phyloP scores from a whole-genome alignment of 2,329 filamentous ascomycete species.

The Epichloe glyceriae region DNA sequence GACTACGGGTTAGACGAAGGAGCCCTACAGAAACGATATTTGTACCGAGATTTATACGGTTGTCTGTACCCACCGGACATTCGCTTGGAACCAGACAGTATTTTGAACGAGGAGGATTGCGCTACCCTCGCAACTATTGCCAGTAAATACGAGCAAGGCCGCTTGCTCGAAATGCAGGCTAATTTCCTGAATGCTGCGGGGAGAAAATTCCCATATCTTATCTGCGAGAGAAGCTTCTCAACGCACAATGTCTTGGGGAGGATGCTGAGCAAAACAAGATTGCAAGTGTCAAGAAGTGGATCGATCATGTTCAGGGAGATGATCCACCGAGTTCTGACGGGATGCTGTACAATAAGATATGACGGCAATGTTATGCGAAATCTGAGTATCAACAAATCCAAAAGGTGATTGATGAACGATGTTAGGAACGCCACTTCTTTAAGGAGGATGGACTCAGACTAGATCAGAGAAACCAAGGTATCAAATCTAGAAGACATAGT shows the following conservation, averaged over 20 bases:
- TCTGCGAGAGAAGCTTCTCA: conserved; percentile 20
- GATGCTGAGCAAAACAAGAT: background rate
- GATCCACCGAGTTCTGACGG: too few relatives aligned
- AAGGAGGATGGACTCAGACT: too few relatives aligned
- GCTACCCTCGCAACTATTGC: conserved; percentile 23
- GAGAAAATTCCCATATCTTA: conserved; percentile 23
- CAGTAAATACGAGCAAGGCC: conserved; percentile 18
- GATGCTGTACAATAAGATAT: too few relatives aligned
- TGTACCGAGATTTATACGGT: conserved; percentile 18
- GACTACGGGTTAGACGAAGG: conserved; percentile 9
- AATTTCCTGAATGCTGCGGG: conserved; percentile 31
- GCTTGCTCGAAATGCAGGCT: conserved; percentile 31
- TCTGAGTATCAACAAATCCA: too few relatives aligned
- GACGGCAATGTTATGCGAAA: too few relatives aligned
- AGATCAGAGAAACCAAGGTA: too few relatives aligned
- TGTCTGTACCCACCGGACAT: conserved; percentile 18
- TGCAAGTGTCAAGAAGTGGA: background rate
- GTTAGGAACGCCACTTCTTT: too few relatives aligned
- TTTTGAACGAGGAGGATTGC: conserved; percentile 19
- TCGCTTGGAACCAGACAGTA: conserved; percentile 11
- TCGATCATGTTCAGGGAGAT: background rate
- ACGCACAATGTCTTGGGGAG: background rate
- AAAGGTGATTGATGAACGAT: too few relatives aligned
- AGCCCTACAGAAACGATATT: conserved; percentile 16
- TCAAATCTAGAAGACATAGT: too few relatives aligned